Conservation (phyloP, 164 flowering plant species). For the Stephania cephalantha region DNA sequence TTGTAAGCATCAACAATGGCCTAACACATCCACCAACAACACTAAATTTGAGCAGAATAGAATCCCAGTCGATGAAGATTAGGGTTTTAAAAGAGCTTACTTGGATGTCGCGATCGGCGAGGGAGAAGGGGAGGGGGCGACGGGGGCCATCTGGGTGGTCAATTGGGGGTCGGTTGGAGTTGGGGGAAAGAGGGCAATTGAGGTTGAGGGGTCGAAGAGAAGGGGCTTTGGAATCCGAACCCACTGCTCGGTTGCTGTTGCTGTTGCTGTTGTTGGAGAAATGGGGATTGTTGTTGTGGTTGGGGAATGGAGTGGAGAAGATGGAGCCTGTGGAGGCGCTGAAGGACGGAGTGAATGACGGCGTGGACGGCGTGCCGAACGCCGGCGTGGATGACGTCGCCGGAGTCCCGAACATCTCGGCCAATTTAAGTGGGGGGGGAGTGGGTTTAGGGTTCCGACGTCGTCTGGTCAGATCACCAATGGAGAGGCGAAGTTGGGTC, state of each 20-base stretch:
- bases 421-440: too few species aligned
- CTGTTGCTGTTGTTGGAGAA: constrained; percentile 32
- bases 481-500: not conserved
- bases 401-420: constrained; percentile 44
- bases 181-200: constrained; percentile 13
- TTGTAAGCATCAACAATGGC: constrained; percentile 92
- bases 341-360: constrained; percentile 42
- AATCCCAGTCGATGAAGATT: constrained; percentile 8
- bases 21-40: constrained; percentile 24
- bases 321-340: constrained; percentile 64
- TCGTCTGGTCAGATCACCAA: not conserved
- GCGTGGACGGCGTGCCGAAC: constrained; percentile 52
- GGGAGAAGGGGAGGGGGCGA: constrained; percentile 84
- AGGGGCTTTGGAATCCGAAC: constrained; percentile 51
- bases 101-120: constrained; percentile 96
- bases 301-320: constrained; percentile 66
- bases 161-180: constrained; percentile 42
- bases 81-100: constrained; percentile 21
- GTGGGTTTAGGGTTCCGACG: not conserved
- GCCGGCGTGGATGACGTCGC: constrained; percentile 28
- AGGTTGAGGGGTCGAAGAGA: constrained; percentile 18
- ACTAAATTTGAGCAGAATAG: not conserved
- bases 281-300: constrained; percentile 35
- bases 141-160: constrained; percentile 98
- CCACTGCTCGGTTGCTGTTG: constrained; percentile 38